Evolutionary conservation across 768 basidiomycete genomes (phyloP).

Genomic region (Boletus sensibilis): DNA sequence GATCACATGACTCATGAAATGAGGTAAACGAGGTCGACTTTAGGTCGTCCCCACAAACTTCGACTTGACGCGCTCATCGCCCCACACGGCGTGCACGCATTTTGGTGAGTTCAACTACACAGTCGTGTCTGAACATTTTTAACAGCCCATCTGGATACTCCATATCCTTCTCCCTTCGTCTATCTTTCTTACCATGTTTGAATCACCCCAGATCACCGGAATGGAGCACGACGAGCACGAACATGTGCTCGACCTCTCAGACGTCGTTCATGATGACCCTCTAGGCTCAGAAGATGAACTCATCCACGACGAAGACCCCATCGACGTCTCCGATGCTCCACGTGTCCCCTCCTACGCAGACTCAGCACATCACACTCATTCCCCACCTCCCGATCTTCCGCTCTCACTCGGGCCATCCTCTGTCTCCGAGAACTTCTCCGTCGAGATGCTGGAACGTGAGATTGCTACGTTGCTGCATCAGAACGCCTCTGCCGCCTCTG

Average conservation of each 20-base stretch:
- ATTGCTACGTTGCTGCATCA: slow-evolving; percentile 73
- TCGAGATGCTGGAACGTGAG: slow-evolving; percentile 76
- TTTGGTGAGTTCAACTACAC: slow-evolving; percentile 14
- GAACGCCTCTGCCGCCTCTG: slow-evolving; percentile 68
- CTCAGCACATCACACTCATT: slow-evolving; percentile 15
- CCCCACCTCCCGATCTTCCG: slow-evolving; percentile 28
- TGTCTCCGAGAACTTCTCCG: slow-evolving; percentile 52
- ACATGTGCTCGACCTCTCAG: slow-evolving; percentile 70
- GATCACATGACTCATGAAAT: slow-evolving; percentile 29
- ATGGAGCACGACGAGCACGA: slow-evolving; percentile 58
- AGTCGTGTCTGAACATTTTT: neutral
- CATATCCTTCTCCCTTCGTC: neutral
- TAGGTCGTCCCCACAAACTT: slow-evolving; percentile 6
- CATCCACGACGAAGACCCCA: slow-evolving; percentile 29
- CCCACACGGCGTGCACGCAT: slow-evolving; percentile 18
- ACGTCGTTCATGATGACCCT: slow-evolving; percentile 81
- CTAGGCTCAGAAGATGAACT: slow-evolving; percentile 55
- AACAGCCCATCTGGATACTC: neutral
- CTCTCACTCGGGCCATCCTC: slow-evolving; percentile 41
- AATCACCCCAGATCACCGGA: slow-evolving; percentile 15
- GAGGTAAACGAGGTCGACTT: slow-evolving; percentile 23
- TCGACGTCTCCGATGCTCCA: slow-evolving; percentile 32
- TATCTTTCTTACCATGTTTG: neutral
- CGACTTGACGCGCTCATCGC: slow-evolving; percentile 24
- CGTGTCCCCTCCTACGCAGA: slow-evolving; percentile 30